A percentile compares a stretch with the other conserved stretches of the same genome.
phyloP scores from a whole-genome alignment of 441 rosid genomes.

The Syzygium malaccense region DNA sequence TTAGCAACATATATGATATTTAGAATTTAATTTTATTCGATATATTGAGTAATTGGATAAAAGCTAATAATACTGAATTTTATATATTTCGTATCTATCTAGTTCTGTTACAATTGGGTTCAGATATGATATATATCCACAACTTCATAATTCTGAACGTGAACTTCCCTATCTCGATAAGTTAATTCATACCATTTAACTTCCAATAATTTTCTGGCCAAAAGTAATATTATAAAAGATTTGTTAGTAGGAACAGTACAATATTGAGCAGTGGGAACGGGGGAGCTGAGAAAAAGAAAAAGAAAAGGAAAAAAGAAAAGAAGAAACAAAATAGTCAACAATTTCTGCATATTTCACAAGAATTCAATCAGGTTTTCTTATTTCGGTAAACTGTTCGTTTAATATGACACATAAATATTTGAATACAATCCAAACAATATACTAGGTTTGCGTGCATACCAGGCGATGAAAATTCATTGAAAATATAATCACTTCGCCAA shows the following conservation, averaged over 20 bases:
- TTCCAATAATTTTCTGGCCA: neutral
- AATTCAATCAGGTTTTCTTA: neutral
- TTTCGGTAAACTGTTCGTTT: neutral
- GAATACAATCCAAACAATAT: too few relatives aligned
- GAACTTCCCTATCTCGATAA: neutral
- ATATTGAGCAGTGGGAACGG: neutral
- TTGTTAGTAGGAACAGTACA: neutral
- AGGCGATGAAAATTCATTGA: neutral
- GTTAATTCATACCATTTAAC: neutral
- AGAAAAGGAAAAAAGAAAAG: neutral
- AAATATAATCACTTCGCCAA: neutral
- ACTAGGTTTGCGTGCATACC: neutral
- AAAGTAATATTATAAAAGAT: neutral
- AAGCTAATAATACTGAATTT: neutral
- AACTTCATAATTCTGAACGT: neutral
- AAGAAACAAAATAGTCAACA: neutral
- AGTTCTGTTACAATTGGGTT: neutral
- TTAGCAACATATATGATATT: neutral
- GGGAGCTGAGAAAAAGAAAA: neutral
- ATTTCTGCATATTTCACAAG: neutral
- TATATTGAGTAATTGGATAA: neutral
- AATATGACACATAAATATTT: neutral
- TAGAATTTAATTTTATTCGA: neutral
- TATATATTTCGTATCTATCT: neutral
- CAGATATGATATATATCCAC: neutral